Conservation (phyloP, 2,329 filamentous ascomycete species). For the Gremmenia infestans region DNA sequence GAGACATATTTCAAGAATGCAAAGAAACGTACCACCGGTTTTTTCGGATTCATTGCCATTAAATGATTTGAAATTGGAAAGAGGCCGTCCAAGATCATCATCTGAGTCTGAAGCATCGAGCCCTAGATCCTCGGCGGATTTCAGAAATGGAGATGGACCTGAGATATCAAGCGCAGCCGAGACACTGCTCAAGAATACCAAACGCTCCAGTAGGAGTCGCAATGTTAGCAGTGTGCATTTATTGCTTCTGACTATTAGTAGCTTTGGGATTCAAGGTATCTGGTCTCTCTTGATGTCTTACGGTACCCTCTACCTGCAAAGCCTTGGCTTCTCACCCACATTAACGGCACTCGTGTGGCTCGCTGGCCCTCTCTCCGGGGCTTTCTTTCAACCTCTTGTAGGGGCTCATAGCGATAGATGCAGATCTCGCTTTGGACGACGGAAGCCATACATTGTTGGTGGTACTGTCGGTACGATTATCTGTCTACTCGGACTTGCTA, state of each 20-base stretch:
- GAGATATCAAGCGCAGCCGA: neutral
- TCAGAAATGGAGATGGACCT: neutral
- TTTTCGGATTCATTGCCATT: too few species aligned
- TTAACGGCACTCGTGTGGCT: conserved; percentile 42
- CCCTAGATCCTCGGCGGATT: too few species aligned
- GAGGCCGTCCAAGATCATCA: too few species aligned
- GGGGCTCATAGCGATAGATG: conserved; percentile 48
- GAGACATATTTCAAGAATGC: too few species aligned
- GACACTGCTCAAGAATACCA: neutral
- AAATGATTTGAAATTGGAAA: too few species aligned
- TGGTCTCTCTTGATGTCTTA: neutral
- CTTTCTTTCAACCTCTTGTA: conserved; percentile 49
- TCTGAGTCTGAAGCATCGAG: too few species aligned
- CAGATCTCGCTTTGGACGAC: conserved; percentile 42
- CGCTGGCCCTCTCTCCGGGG: conserved; percentile 47
- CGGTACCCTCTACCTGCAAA: neutral
- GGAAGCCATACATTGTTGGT: conserved; percentile 46
- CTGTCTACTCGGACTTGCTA: conserved; percentile 45
- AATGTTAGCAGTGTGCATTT: neutral
- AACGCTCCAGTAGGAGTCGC: neutral
- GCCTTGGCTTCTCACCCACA: neutral
- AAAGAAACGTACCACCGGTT: too few species aligned
- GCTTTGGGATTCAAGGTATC: neutral
- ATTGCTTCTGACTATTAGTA: neutral
- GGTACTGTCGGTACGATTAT: conserved; percentile 45